A percentile compares a stretch with the other conserved stretches of the same genome.
Evolutionary conservation across 148 eudicot genomes (phyloP).

Genomic region (Cornus controversa): DNA sequence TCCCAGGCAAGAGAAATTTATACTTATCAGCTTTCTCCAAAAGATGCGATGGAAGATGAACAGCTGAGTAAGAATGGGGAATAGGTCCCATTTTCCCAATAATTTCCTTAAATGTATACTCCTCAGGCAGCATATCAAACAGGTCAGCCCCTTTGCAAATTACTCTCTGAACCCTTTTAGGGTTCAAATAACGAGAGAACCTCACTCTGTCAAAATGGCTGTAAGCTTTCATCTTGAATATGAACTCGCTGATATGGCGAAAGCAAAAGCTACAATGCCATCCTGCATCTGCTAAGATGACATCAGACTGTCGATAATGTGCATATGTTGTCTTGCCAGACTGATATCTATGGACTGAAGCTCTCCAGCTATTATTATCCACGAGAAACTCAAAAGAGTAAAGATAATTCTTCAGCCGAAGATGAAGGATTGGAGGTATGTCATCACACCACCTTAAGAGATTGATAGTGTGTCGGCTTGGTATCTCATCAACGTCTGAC

Average conservation of each 20-base stretch:
- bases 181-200: slow-evolving; percentile 61
- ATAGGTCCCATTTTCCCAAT: slow-evolving; percentile 80
- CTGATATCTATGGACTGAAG: slow-evolving; percentile 65
- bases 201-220: slow-evolving; percentile 77
- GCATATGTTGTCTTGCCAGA: slow-evolving; percentile 68
- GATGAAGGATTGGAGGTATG: slow-evolving; percentile 61
- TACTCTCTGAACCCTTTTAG: slow-evolving; percentile 58
- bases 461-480: slow-evolving; percentile 75
- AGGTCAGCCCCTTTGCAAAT: slow-evolving; percentile 74
- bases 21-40: slow-evolving; percentile 66
- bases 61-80: slow-evolving; percentile 78
- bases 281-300: slow-evolving; percentile 63
- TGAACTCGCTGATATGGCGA: slow-evolving; percentile 58
- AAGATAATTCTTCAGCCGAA: slow-evolving; percentile 63
- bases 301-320: slow-evolving; percentile 68
- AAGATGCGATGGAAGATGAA: slow-evolving; percentile 67
- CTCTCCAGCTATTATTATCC: slow-evolving; percentile 78
- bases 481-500: slow-evolving; percentile 88
- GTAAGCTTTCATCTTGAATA: slow-evolving; percentile 87
- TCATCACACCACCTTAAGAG: slow-evolving; percentile 84
- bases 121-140: slow-evolving; percentile 82
- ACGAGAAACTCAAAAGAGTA: slow-evolving; percentile 73
- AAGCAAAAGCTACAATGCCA: slow-evolving; percentile 95
- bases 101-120: slow-evolving; percentile 66
- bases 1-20: slow-evolving; percentile 69